phyloP scores from a whole-genome alignment of 2,329 filamentous ascomycete species.

The Fusarium heterosporum region DNA sequence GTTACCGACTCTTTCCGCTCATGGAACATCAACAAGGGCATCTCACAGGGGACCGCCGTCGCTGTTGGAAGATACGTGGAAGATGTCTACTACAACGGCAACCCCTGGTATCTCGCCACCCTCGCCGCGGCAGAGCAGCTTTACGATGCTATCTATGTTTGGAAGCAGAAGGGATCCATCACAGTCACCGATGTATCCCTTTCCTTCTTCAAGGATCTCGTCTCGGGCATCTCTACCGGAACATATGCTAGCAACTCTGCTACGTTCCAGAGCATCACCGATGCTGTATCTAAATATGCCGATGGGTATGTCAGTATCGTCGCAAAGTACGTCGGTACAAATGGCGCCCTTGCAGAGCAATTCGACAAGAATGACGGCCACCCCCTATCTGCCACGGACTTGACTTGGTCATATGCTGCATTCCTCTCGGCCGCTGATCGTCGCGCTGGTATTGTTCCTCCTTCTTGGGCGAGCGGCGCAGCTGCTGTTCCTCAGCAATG shows the following conservation, averaged over 20 bases:
- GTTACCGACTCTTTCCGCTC: conserved; percentile 81
- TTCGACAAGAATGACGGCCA: conserved; percentile 65
- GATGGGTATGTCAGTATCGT: conserved; percentile 72
- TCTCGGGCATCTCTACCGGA: conserved; percentile 67
- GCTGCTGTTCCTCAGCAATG: conserved; percentile 64
- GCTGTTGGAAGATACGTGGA: conserved; percentile 76
- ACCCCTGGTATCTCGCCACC: conserved; percentile 85
- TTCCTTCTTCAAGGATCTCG: conserved; percentile 76
- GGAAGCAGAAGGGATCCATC: conserved; percentile 72
- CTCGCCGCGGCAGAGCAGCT: conserved; percentile 83
- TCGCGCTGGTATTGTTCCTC: conserved; percentile 65
- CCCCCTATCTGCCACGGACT: conserved; percentile 72
- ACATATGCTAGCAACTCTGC: conserved; percentile 66
- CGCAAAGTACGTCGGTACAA: conserved; percentile 68
- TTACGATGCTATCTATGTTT: conserved; percentile 80
- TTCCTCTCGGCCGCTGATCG: conserved; percentile 73
- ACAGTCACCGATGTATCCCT: conserved; percentile 73
- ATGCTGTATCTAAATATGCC: conserved; percentile 68
- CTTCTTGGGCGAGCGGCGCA: conserved; percentile 64
- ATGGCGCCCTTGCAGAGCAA: conserved; percentile 77
- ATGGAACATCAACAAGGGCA: conserved; percentile 76
- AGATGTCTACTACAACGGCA: conserved; percentile 80
- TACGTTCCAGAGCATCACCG: conserved; percentile 66
- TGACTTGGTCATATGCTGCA: conserved; percentile 80
- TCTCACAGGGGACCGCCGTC: conserved; percentile 68